phyloP scores from a whole-genome alignment of 257 asterid species.

The Rubia yunnanensis region DNA sequence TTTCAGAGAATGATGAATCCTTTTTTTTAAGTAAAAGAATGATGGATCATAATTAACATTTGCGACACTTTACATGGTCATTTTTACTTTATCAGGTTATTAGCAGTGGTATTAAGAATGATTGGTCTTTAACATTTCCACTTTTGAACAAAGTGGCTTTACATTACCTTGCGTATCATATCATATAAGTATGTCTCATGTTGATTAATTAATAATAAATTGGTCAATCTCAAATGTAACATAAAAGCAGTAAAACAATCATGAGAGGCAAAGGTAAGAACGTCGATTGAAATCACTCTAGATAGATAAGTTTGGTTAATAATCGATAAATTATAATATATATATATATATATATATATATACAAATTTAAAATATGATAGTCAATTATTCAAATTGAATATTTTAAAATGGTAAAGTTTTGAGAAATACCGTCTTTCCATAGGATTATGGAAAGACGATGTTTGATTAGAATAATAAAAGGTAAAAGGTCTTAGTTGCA shows the following conservation, averaged over 20 bases:
- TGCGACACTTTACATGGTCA: background rate
- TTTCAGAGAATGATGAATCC: background rate
- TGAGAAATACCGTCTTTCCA: too few relatives aligned
- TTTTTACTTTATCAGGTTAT: background rate
- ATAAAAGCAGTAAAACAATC: background rate
- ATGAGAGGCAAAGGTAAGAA: background rate
- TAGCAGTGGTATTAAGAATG: background rate
- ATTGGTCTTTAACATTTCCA: background rate
- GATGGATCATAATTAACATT: background rate
- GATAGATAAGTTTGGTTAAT: too few relatives aligned
- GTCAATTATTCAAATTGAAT: too few relatives aligned
- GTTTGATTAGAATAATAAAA: too few relatives aligned
- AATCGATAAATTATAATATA: too few relatives aligned
- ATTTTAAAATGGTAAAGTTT: too few relatives aligned
- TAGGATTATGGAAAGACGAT: too few relatives aligned
- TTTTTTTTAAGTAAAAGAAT: too few relatives aligned
- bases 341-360: too few relatives aligned
- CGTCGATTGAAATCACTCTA: background rate
- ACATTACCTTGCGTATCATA: background rate
- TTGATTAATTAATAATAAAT: background rate
- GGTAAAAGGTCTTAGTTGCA: too few relatives aligned
- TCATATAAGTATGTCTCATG: background rate
- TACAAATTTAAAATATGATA: too few relatives aligned
- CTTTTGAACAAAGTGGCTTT: background rate
- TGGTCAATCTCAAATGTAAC: background rate